Evolutionary conservation across 2,329 filamentous ascomycete genomes (phyloP).

Genomic region (Diaporthe vaccinii): DNA sequence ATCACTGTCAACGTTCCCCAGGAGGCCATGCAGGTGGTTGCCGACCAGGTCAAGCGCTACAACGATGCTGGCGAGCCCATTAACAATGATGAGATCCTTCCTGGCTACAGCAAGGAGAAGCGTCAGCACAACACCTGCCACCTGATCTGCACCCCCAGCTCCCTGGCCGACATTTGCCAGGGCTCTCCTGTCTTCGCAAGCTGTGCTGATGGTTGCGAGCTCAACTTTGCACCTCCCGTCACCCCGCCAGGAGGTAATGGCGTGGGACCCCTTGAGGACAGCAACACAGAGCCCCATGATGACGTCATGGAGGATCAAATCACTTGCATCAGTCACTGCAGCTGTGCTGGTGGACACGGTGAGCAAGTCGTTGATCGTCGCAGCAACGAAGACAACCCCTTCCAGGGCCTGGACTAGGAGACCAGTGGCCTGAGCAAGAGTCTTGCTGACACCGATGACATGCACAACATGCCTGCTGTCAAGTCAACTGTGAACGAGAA

Average conservation of each 20-base stretch:
- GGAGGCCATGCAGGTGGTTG: background rate
- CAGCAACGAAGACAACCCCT: conserved; percentile 1
- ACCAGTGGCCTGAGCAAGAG: conserved; percentile 14
- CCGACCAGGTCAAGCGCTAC: conserved; percentile 12
- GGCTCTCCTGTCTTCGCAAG: background rate
- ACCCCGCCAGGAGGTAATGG: background rate
- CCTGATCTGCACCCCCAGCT: background rate
- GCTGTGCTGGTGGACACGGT: background rate
- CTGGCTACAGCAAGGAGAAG: conserved; percentile 14
- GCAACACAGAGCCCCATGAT: background rate
- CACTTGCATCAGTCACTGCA: background rate
- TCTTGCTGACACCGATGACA: background rate
- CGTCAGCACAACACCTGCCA: background rate
- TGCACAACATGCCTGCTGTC: background rate
- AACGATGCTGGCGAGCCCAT: background rate
- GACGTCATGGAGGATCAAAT: background rate
- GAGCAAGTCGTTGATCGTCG: background rate
- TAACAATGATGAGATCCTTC: conserved; percentile 15
- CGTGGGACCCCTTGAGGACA: background rate
- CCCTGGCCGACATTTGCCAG: background rate
- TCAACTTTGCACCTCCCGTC: background rate
- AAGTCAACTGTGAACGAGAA: background rate
- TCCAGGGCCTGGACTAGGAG: conserved; percentile 33
- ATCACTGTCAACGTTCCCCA: background rate
- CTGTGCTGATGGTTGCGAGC: background rate